These are phyloP conservation scores for Marchantia polymorpha DNA, from an alignment of 225 moss, liverwort and hornwort genomes.

Conservation along the genomic window DNA sequence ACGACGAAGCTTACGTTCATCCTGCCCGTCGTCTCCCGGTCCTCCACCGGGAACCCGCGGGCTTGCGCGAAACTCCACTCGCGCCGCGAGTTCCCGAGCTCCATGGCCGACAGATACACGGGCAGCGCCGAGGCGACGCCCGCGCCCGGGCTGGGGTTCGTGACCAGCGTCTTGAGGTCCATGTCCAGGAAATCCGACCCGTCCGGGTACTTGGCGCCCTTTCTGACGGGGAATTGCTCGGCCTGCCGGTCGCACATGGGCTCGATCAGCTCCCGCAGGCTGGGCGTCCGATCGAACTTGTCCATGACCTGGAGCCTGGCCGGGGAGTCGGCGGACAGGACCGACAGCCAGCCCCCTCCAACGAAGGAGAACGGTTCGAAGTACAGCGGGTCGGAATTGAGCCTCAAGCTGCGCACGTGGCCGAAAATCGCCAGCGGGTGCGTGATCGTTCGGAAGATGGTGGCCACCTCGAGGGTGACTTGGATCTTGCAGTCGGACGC, in stretches of 20 bases:
- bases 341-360: constrained; percentile 12
- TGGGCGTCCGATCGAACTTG: neutral
- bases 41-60: constrained; percentile 3
- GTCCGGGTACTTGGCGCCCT: constrained; percentile 6
- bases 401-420: constrained; percentile 5
- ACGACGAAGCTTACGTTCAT: constrained; percentile 6
- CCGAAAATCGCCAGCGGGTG: constrained; percentile 9
- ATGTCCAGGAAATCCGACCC: constrained; percentile 10
- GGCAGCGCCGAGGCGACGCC: neutral
- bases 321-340: neutral
- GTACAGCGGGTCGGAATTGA: neutral
- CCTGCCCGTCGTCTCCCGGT: neutral
- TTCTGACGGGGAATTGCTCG: neutral
- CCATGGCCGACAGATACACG: constrained; percentile 8
- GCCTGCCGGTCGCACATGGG: neutral
- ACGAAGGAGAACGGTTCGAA: constrained; percentile 9
- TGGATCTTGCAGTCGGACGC: constrained; percentile 6
- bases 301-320: neutral
- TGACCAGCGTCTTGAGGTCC: constrained; percentile 6
- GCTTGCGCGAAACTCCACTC: neutral
- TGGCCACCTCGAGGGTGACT: neutral
- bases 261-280: neutral
- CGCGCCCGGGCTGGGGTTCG: neutral
- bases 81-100: neutral
- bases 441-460: constrained; percentile 3